Evolutionary conservation across 495 filamentous ascomycete species (phyloP).

Genomic region (Elaphomyces granulatus): DNA sequence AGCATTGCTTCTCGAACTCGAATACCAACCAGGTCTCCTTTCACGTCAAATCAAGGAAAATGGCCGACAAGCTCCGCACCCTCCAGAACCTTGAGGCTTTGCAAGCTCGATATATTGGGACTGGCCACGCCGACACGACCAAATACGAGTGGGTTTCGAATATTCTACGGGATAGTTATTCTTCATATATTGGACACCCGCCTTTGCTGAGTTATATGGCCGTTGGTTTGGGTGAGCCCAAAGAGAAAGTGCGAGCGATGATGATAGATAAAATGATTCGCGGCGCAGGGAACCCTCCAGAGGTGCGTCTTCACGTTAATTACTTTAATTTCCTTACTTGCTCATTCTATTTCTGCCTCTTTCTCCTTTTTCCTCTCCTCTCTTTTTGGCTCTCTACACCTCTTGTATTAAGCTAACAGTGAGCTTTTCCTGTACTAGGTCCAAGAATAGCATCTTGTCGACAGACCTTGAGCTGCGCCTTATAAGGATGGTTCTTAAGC

Average conservation of each 20-base stretch:
- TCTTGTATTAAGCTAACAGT: background rate
- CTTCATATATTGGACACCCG: conserved; percentile 79
- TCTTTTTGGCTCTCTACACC: too few relatives aligned
- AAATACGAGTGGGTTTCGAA: conserved; percentile 93
- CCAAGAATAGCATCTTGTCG: background rate
- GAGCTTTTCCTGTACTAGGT: background rate
- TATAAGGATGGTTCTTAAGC: too few relatives aligned
- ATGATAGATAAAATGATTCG: conserved; percentile 91
- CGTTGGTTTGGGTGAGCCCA: conserved; percentile 72
- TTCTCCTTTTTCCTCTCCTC: background rate
- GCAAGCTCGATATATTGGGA: conserved; percentile 87
- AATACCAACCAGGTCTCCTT: background rate
- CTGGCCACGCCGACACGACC: conserved; percentile 95
- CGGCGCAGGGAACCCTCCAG: conserved; percentile 72
- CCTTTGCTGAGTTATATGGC: conserved; percentile 78
- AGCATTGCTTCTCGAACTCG: background rate
- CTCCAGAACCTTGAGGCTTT: conserved; percentile 94
- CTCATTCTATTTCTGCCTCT: too few relatives aligned
- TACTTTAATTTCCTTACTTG: too few relatives aligned
- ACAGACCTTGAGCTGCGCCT: too few relatives aligned
- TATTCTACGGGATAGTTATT: conserved; percentile 69
- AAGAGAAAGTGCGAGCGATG: conserved; percentile 60
- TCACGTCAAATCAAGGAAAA: conserved; percentile 12
- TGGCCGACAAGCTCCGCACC: conserved; percentile 95
- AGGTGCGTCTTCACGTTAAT: conserved; percentile 22